Evolutionary conservation across 2,329 filamentous ascomycete genomes (phyloP), one percentile per base, ranked within the genome.

Genomic region (Phyllosticta ampelicida): DNA sequence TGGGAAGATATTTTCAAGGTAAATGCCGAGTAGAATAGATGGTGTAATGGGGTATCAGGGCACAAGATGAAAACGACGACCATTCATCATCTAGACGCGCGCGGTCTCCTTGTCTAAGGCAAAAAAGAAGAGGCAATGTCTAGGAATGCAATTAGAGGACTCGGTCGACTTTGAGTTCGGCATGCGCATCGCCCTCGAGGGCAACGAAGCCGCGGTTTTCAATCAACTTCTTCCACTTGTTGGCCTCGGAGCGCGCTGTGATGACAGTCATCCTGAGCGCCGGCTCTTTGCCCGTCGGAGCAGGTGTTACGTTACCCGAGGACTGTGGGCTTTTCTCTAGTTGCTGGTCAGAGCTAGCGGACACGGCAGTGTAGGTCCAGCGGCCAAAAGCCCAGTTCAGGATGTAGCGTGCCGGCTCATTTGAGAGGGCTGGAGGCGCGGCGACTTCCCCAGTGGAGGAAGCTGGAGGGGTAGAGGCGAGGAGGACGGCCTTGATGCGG

Each of bases 341-440:
- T n/a, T 36, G 29, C 1, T 62, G 57, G 5, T 61, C 55, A 1
- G 66, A 68, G 1, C 62, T 61, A 4, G 66, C 63, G 1, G 71
- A 64, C 4, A 85, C 74, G 5, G 82, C 78, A 1, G 90, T 95
- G 68, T 92, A 96, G 0, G 85, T 95, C 92, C 94, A 99, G 28
- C 94, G 81, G 0, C 90, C 90, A 74, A 99, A 99, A 0, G 94
- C 94, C 94, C 94, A 99, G 71, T 99, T 99, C 60, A 99, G 80
- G 51, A 99, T 96, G 69, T 94, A 96, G 58, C 88, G 16, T 79
- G 16, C 73, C 71, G 19, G 71, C 67, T 1, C 71, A 73, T 6
- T 59, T 61, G 52, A 62, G 10, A 82, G 61, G 13, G 74, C 68
- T 26, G 63, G 62, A 1, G 65, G 61, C 6, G 66, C 63, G 11